These are phyloP conservation scores for Corynascus novoguineensis DNA, from an alignment of 495 filamentous ascomycete genomes.

Conservation along the genomic window DNA sequence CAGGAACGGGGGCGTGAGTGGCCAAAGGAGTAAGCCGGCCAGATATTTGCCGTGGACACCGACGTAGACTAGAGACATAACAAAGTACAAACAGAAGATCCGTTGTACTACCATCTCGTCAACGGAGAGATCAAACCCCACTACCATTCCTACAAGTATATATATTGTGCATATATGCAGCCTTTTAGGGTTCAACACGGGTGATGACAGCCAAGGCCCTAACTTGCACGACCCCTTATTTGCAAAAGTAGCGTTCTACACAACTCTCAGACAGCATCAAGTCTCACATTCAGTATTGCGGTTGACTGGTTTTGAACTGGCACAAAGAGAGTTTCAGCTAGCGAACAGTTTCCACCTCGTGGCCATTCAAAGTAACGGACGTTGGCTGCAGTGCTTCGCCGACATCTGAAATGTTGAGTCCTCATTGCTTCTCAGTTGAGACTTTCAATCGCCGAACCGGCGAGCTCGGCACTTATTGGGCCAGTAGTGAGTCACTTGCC, in stretches of 20 bases:
- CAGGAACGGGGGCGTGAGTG: neutral
- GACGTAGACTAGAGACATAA: conserved; percentile 6
- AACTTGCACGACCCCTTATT: conserved; percentile 22
- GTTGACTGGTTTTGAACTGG: conserved; percentile 2
- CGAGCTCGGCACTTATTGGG: neutral
- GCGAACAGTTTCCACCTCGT: too few species aligned
- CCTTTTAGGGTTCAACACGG: conserved; percentile 23
- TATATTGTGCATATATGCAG: too few species aligned
- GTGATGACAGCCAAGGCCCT: conserved; percentile 28
- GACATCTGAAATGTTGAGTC: too few species aligned
- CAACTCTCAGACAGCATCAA: neutral
- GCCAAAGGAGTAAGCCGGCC: neutral
- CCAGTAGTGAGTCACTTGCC: neutral
- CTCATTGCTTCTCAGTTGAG: too few species aligned
- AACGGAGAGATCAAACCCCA: neutral
- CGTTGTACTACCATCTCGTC: neutral
- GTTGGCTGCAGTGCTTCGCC: too few species aligned
- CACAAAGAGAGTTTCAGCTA: too few species aligned
- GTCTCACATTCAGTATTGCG: conserved; percentile 22
- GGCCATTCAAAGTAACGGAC: too few species aligned
- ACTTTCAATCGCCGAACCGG: neutral
- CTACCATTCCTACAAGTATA: too few species aligned
- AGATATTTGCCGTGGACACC: neutral
- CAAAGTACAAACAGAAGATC: conserved; percentile 14
- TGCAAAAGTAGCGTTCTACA: conserved; percentile 13